Percentiles rank a stretch among this genome's conserved stretches.
Conservation (phyloP, 2,329 filamentous ascomycete genomes). For the Rhinocladiella similis region DNA sequence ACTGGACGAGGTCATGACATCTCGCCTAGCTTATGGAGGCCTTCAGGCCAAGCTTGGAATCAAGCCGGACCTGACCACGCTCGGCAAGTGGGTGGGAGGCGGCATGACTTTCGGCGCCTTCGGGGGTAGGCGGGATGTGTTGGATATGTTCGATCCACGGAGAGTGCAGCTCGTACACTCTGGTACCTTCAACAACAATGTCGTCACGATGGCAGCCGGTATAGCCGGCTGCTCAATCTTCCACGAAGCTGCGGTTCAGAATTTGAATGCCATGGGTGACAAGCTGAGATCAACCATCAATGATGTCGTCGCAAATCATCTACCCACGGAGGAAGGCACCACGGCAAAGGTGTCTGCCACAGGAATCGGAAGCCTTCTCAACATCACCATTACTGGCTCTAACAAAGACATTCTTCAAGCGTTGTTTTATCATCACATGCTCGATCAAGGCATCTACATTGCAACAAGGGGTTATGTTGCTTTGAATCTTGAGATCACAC, state of each 20-base stretch:
- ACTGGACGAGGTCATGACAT: constrained; percentile 72
- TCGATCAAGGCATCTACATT: constrained; percentile 32
- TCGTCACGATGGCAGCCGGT: constrained; percentile 60
- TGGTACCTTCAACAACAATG: constrained; percentile 70
- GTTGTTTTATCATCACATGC: constrained; percentile 34
- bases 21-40: constrained; percentile 56
- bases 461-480: constrained; percentile 35
- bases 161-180: constrained; percentile 52
- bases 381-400: constrained; percentile 31
- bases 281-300: constrained; percentile 17
- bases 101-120: constrained; percentile 68
- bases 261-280: constrained; percentile 33
- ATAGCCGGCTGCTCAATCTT: constrained; percentile 36
- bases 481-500: constrained; percentile 32
- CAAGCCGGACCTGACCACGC: constrained; percentile 61
- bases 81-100: constrained; percentile 68
- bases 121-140: constrained; percentile 60
- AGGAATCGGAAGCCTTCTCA: constrained; percentile 34
- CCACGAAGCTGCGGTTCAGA: constrained; percentile 21
- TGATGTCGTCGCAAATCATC: no score
- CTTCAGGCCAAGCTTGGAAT: constrained; percentile 42
- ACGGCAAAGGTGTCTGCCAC: constrained; percentile 33
- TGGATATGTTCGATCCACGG: constrained; percentile 57
- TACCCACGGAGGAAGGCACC: no score
- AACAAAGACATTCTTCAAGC: constrained; percentile 26